phyloP scores from a whole-genome alignment of 306 rosid species.

The Cucumis hystrix region DNA sequence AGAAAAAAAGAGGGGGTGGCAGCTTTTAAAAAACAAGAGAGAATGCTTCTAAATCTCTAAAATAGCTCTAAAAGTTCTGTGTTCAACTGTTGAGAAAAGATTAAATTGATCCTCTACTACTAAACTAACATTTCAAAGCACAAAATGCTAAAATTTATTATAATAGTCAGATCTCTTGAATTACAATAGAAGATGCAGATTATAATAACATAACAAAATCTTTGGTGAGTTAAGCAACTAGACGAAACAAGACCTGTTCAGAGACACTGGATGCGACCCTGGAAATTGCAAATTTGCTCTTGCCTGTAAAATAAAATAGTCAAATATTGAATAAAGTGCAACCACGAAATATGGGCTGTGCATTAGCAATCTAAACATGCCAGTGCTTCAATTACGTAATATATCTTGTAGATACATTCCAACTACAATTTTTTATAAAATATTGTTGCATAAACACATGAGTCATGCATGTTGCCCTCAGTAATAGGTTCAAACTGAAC shows the following conservation, averaged over 20 bases:
- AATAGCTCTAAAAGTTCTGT: not conserved
- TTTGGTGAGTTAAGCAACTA: not conserved
- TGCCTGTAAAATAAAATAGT: slow-evolving; percentile 38
- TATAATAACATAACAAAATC: not conserved
- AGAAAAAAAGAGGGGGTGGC: not conserved
- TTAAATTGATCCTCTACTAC: not conserved
- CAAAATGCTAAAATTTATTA: not conserved
- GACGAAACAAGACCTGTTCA: slow-evolving; percentile 44
- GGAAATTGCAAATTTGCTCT: slow-evolving; percentile 79
- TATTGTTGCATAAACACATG: not conserved
- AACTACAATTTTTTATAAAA: not conserved
- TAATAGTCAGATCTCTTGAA: not conserved
- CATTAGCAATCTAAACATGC: not conserved
- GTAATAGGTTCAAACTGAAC: not conserved
- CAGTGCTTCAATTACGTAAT: not conserved
- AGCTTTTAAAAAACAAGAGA: not conserved
- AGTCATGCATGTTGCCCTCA: not conserved
- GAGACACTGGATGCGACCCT: slow-evolving; percentile 95
- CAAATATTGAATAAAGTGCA: not conserved
- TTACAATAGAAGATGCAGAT: not conserved
- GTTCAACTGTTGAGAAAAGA: not conserved
- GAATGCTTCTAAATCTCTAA: not conserved
- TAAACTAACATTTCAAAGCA: not conserved
- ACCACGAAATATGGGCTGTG: not conserved
- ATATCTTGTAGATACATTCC: not conserved